Evolutionary conservation across 139 green algal species (phyloP), one percentile per base, ranked within the genome.

Genomic region (Tetradesmus obliquus): DNA sequence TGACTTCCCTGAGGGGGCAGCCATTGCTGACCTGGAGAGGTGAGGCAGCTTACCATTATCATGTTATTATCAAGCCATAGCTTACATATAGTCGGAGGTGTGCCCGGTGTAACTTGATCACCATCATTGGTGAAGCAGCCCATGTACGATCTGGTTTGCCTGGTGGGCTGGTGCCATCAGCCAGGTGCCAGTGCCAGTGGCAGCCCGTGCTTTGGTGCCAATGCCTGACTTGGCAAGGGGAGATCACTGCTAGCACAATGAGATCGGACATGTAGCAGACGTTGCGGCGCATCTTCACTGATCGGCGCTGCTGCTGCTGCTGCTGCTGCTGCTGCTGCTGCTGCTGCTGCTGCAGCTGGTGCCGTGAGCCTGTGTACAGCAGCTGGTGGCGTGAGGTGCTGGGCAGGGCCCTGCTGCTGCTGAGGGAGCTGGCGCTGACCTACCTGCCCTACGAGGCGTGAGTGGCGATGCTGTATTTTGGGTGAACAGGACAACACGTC

Each of bases 1-100:
- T 19, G 88, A 87, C 79, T 87, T 91, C 57, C 88, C 88, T 55
- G 88, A 91, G 17, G 88, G 88, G 1, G 76, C 76, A 69, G 88
- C 88, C 53, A 62, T 91, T 9, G 57, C 58, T 54, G 88, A 87
- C 5, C 88, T 91, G 13, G 88, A 91, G 57, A 86, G 88, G 88
- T 91, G 88, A 45, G 15, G 9, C 66, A 15, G 2, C 19, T 17
- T 3, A 24, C 9, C 57, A 66, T 66, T 0, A 66, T 9, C 57
- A 1, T 66, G 57, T 66, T 66, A 45, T 45, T 45, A 45, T 45
- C 0, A 45, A 45, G 32, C 32, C 32, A 45, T 45, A 45, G 32
- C 32, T 45, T 45, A 45, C 32, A 1, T 45, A 45, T 45, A 45
- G 32, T 45, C 32, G 32, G 32, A 45, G 32, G 32, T 45, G 6